These are phyloP conservation scores for Xylariales sp. DNA, from an alignment of 2,329 filamentous ascomycete genomes.

Conservation along the genomic window DNA sequence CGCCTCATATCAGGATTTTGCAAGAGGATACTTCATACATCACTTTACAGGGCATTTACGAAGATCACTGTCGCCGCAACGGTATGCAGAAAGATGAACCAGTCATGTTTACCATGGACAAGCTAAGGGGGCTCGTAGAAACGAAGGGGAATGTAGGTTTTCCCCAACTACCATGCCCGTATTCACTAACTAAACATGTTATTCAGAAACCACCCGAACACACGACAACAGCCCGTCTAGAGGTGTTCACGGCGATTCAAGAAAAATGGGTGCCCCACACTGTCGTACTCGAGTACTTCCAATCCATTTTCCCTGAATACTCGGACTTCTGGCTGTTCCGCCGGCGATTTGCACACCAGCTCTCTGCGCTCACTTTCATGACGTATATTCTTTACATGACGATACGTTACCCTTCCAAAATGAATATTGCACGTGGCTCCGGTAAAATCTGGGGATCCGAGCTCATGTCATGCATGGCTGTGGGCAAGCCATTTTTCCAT, in stretches of 20 bases:
- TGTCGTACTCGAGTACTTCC: constrained; percentile 89
- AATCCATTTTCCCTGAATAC: constrained; percentile 85
- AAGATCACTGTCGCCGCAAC: constrained; percentile 91
- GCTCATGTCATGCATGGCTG: constrained; percentile 88
- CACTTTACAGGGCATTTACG: constrained; percentile 92
- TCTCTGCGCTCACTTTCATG: constrained; percentile 96
- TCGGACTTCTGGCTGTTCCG: constrained; percentile 99
- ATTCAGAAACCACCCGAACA: constrained; percentile 75
- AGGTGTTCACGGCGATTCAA: constrained; percentile 95
- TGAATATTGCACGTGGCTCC: constrained; percentile 86
- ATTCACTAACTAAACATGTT: constrained; percentile 34
- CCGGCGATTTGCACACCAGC: constrained; percentile 94
- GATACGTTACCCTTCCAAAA: constrained; percentile 94
- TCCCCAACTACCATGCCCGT: neutral
- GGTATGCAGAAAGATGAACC: constrained; percentile 95
- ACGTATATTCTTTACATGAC: constrained; percentile 99
- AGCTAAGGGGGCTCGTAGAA: constrained; percentile 81
- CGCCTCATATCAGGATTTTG: constrained; percentile 93
- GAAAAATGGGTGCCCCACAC: constrained; percentile 90
- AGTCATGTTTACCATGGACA: constrained; percentile 94
- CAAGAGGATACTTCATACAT: constrained; percentile 96
- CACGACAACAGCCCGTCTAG: constrained; percentile 77
- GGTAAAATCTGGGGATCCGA: constrained; percentile 98
- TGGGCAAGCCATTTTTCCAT: constrained; percentile 87
- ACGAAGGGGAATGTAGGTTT: constrained; percentile 69